A percentile compares a stretch with the other conserved stretches of the same genome.
phyloP scores from a whole-genome alignment of 1,284 basidiomycete species.

The Ustilago loliicola region DNA sequence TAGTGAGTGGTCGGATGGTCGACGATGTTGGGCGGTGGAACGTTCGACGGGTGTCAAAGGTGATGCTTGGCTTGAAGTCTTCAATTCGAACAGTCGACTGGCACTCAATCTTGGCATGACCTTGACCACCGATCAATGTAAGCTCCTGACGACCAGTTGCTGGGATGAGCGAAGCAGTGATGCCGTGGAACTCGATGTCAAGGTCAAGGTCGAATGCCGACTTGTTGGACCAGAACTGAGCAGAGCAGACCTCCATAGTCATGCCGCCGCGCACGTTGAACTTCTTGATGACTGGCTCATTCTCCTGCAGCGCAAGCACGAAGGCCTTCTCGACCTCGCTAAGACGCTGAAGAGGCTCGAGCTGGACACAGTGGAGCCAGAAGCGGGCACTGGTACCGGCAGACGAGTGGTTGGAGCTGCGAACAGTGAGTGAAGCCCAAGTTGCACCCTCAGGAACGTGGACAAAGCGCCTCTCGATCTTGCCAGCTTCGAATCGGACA shows the following conservation, averaged over 20 bases:
- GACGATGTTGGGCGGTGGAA: conserved; percentile 64
- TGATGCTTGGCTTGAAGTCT: conserved; percentile 64
- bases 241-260: conserved; percentile 69
- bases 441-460: conserved; percentile 70
- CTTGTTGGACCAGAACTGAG: conserved; percentile 69
- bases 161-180: conserved; percentile 51
- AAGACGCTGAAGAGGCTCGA: conserved; percentile 66
- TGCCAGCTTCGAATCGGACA: conserved; percentile 61
- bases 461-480: conserved; percentile 67
- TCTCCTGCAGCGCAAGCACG: conserved; percentile 66
- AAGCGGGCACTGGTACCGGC: conserved; percentile 65
- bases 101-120: conserved; percentile 64
- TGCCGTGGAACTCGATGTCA: conserved; percentile 70
- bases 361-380: conserved; percentile 70
- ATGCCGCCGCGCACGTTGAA: conserved; percentile 67
- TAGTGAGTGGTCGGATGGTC: conserved; percentile 59
- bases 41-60: conserved; percentile 67
- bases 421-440: conserved; percentile 69
- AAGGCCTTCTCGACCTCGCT: conserved; percentile 66
- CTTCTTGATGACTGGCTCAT: conserved; percentile 68
- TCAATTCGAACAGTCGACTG: conserved; percentile 65
- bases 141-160: conserved; percentile 61
- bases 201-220: conserved; percentile 68
- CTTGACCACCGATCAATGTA: conserved; percentile 67
- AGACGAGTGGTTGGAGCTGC: conserved; percentile 61